phyloP scores from a whole-genome alignment of 2,329 filamentous ascomycete genomes.

The Cytospora leucostoma region DNA sequence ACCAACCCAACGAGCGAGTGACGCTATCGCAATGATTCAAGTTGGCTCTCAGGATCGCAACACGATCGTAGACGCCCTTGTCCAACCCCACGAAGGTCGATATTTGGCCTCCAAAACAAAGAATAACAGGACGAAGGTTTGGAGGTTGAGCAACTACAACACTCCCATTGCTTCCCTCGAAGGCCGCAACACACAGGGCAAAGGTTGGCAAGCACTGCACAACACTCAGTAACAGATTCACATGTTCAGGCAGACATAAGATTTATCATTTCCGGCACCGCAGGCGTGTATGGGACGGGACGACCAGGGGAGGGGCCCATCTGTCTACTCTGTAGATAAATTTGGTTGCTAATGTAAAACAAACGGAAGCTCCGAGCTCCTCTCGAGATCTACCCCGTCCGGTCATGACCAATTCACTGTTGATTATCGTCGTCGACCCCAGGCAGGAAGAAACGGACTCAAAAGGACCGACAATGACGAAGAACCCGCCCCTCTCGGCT shows the following conservation, averaged over 20 bases:
- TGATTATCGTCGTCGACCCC: neutral
- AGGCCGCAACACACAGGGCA: neutral
- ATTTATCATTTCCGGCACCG: neutral
- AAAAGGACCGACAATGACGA: neutral
- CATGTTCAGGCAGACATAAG: neutral
- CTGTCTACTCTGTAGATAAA: neutral
- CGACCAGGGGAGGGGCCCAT: neutral
- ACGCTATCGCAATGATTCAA: slow-evolving; percentile 31
- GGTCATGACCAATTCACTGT: neutral
- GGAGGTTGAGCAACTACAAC: neutral
- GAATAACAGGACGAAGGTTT: neutral
- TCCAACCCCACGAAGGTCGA: slow-evolving; percentile 37
- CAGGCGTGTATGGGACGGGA: neutral
- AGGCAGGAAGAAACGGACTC: neutral
- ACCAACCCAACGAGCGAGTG: neutral
- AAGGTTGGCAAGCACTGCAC: neutral
- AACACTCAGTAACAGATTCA: neutral
- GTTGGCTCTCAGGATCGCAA: slow-evolving; percentile 31
- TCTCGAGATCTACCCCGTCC: neutral
- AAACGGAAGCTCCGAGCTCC: neutral
- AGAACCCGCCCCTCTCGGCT: neutral
- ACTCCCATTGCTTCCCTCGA: neutral
- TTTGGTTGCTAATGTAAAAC: neutral
- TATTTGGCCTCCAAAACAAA: slow-evolving; percentile 30
- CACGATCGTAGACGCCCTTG: slow-evolving; percentile 34